These are phyloP conservation scores for Backusella psychrophila DNA, from an alignment of 192 early-diverging fungal species.

Conservation along the genomic window DNA sequence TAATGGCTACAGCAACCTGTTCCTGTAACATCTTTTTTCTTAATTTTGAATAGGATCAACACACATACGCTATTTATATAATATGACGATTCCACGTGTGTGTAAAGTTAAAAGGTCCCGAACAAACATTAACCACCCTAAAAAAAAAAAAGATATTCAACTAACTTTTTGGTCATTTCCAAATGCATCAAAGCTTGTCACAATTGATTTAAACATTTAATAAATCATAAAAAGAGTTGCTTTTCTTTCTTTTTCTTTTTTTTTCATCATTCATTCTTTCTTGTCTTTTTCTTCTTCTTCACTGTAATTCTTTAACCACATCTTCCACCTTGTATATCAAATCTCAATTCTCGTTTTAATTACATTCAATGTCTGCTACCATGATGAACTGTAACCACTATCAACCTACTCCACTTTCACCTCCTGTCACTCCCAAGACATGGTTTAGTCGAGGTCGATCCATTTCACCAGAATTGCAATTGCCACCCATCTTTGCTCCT, in stretches of 20 bases:
- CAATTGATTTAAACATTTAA: neutral
- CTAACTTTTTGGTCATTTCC: slow-evolving; percentile 6
- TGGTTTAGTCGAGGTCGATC: neutral
- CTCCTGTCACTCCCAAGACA: slow-evolving; percentile 16
- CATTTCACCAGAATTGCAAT: slow-evolving; percentile 1
- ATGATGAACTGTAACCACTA: neutral
- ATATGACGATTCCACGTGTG: neutral
- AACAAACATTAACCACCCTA: neutral
- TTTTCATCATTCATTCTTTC: neutral
- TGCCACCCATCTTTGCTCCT: slow-evolving; percentile 1
- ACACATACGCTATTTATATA: neutral
- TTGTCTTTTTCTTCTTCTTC: neutral
- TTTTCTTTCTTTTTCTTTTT: neutral
- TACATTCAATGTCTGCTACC: neutral
- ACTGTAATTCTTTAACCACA: neutral
- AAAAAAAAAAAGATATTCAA: neutral
- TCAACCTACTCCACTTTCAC: neutral
- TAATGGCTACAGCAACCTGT: neutral
- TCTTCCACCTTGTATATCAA: neutral
- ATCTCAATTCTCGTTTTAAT: neutral
- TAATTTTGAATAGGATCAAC: neutral
- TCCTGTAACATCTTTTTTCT: neutral
- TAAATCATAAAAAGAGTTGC: neutral
- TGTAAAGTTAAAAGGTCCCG: neutral
- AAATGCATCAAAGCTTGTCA: slow-evolving; percentile 4